Base-by-base conservation (phyloP, 179 eudicot species). In the Camellia oleifera region DNA sequence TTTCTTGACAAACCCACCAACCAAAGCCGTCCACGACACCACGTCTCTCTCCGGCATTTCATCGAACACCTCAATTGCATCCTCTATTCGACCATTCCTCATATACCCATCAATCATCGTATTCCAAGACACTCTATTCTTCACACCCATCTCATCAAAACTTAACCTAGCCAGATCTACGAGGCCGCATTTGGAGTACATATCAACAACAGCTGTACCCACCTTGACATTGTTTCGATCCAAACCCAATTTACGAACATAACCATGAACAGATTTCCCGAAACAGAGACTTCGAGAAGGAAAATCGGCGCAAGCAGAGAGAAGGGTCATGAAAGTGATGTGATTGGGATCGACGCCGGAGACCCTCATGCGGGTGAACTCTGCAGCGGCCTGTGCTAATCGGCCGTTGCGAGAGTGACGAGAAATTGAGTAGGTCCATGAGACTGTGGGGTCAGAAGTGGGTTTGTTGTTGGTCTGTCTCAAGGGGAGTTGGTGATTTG, bases 1-100 rank as follows among this genome's bases (percentile, higher is more conserved):
- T 79, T 82, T 86, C 72, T 80, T 93, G 66, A 89, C 91, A 85
- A 90, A 93, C 76, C 97, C 95, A 73, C 74, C 79, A 78, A 93
- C 84, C 74, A 93, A 66, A 2, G 82, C 90, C 0, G 97, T 93
- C 90, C 92, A 92, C 17, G 97, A 88, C 57, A 91, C 81, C 13
- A 32, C 89, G 58, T 91, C 93, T 86, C 91, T 88, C 11, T 74
- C 67, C 60, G 94, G 90, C 95, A 91, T 91, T 93, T 90, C 86
- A 78, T 89, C 89, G 69, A 93, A 93, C 92, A 93, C 62, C 46
- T 80, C 74, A 42, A 88, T 26, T 5, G 92, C 92, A 44, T 83
- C 84, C 65, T 83, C 86, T 69, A 91, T 17, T 44, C 52, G 65
- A 0, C 88, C 92, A 79, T 87, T 90, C 72, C 89, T 91, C 94